Conservation (phyloP, 768 basidiomycete species). For the Amanita polypyramis region DNA sequence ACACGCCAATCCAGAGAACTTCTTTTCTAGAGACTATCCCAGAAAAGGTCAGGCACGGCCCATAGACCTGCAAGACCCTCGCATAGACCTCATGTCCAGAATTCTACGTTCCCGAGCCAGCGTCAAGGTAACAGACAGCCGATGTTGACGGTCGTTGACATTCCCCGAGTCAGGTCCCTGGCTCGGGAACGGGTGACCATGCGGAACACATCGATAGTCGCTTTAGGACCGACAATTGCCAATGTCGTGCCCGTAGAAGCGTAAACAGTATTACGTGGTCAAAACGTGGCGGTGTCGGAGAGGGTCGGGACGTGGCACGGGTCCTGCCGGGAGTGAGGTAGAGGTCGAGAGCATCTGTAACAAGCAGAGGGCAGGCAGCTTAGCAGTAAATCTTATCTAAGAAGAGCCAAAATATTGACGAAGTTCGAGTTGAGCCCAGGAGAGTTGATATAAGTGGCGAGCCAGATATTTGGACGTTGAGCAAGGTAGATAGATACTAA, state of each 20-base stretch:
- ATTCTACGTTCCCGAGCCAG: slow-evolving; percentile 10
- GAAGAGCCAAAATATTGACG: too few species aligned
- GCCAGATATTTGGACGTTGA: too few species aligned
- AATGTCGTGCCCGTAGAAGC: not conserved
- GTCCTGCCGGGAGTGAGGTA: too few species aligned
- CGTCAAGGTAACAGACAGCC: not conserved
- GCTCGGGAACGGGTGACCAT: slow-evolving; percentile 6
- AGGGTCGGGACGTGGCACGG: too few species aligned
- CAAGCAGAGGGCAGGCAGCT: too few species aligned
- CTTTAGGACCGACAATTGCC: too few species aligned
- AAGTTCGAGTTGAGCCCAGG: too few species aligned
- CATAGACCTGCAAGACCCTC: not conserved
- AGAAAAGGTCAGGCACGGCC: not conserved
- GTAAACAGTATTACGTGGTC: not conserved
- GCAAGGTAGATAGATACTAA: not conserved
- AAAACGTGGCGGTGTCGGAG: not conserved
- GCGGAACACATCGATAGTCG: not conserved
- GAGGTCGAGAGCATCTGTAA: too few species aligned
- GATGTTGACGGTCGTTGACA: not conserved
- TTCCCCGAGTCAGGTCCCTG: slow-evolving; percentile 9
- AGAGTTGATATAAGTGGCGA: too few species aligned
- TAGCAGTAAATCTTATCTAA: too few species aligned
- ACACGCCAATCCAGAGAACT: too few species aligned
- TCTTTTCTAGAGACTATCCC: too few species aligned
- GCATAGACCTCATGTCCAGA: not conserved